A percentile compares a stretch with the other conserved stretches of the same genome.
Conservation (phyloP, 108 stramenopile species). For the Cyclotella atomus region DNA sequence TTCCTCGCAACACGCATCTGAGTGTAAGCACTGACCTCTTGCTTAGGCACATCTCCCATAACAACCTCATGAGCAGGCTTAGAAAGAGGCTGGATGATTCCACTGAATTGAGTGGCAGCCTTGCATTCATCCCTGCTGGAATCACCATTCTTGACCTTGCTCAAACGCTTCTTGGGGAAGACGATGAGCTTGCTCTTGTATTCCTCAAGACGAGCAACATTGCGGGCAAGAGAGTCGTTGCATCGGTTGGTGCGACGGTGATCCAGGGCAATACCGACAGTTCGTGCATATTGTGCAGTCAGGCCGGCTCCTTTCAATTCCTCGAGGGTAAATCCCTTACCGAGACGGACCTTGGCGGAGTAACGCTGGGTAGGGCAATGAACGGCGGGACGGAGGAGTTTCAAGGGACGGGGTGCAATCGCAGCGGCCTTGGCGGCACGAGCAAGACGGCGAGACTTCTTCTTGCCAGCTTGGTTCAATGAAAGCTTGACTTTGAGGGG, state of each 20-base stretch:
- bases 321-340: constrained; percentile 95
- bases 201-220: constrained; percentile 95
- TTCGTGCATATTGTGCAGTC: constrained; percentile 83
- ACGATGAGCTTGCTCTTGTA: constrained; percentile 96
- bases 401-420: constrained; percentile 94
- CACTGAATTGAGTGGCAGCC: constrained; percentile 70
- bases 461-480: constrained; percentile 96
- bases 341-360: constrained; percentile 93
- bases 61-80: constrained; percentile 70
- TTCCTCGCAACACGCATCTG: constrained; percentile 79
- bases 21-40: constrained; percentile 77
- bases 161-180: constrained; percentile 81
- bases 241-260: constrained; percentile 91
- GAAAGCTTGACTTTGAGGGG: constrained; percentile 92
- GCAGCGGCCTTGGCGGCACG: constrained; percentile 96
- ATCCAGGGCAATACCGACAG: constrained; percentile 98
- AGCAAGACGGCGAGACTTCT: constrained; percentile 94
- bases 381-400: constrained; percentile 93
- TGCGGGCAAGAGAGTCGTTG: constrained; percentile 80
- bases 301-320: constrained; percentile 97
- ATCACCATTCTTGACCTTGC: constrained; percentile 83
- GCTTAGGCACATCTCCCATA: constrained; percentile 85
- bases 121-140: constrained; percentile 66
- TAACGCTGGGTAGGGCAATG: constrained; percentile 97
- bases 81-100: constrained; percentile 80